phyloP scores from a whole-genome alignment of 441 rosid genomes.

The Corymbia calophylla region DNA sequence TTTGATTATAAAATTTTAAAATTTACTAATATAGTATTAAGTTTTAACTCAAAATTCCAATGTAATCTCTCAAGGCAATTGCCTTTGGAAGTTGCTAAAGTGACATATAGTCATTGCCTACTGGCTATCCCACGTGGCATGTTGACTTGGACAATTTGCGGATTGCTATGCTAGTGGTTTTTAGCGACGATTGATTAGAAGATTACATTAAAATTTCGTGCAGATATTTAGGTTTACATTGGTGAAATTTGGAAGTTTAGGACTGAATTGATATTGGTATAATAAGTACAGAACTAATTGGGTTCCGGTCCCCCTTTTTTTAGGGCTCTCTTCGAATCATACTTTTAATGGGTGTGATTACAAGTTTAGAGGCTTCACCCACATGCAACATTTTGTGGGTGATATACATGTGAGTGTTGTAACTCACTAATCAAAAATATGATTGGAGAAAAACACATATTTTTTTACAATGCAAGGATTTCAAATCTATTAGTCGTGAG shows the following conservation, averaged over 20 bases:
- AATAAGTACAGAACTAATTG: neutral
- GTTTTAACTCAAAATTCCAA: accelerated
- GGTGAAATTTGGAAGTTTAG: accelerated
- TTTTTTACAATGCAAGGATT: neutral
- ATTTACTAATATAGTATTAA: accelerated
- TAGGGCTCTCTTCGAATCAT: neutral
- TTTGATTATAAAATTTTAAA: accelerated
- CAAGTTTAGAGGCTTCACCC: neutral
- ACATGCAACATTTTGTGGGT: neutral
- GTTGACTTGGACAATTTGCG: neutral
- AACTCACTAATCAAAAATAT: neutral
- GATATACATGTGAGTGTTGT: neutral
- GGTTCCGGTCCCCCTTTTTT: neutral
- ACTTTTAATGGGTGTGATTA: neutral
- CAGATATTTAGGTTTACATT: accelerated
- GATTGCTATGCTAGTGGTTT: accelerated
- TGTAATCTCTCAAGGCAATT: accelerated
- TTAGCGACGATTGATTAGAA: accelerated
- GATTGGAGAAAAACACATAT: neutral
- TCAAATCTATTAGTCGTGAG: neutral
- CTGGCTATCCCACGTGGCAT: accelerated
- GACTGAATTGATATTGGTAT: accelerated
- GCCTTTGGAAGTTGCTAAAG: accelerated
- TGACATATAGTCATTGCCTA: accelerated
- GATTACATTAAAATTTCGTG: accelerated